Percentiles rank a stretch among this genome's conserved stretches.
Conservation (phyloP, 1,284 basidiomycete genomes). For the Macrocybe sp. region DNA sequence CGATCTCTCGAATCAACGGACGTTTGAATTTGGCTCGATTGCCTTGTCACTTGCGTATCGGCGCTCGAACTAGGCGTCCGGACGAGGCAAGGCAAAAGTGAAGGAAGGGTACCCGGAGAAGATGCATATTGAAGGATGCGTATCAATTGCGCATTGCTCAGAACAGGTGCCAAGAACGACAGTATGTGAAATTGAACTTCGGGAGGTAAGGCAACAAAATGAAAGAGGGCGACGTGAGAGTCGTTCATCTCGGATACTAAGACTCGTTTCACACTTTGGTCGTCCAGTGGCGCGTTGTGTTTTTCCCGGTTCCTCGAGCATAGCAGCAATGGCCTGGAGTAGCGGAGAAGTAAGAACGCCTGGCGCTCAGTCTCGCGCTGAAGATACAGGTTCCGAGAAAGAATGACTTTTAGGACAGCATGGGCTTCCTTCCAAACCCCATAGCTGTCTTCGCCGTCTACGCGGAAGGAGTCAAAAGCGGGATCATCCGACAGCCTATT, state of each 20-base stretch:
- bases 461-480: conserved; percentile 7
- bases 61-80: background rate
- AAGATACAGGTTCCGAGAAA: conserved; percentile 45
- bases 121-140: conserved; percentile 55
- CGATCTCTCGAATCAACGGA: conserved; percentile 5
- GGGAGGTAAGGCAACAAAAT: conserved; percentile 43
- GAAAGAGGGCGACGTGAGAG: conserved; percentile 7
- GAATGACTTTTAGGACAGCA: conserved; percentile 31
- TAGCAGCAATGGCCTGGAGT: conserved; percentile 47
- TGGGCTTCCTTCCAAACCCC: conserved; percentile 32
- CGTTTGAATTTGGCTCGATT: background rate
- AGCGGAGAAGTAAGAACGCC: conserved; percentile 46
- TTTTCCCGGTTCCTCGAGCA: conserved; percentile 8
- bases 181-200: conserved; percentile 60
- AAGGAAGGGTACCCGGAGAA: conserved; percentile 49
- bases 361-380: conserved; percentile 42
- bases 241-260: conserved; percentile 5
- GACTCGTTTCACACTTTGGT: background rate
- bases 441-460: conserved; percentile 1
- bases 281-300: no score
- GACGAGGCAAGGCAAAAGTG: conserved; percentile 23
- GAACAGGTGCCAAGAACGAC: conserved; percentile 49
- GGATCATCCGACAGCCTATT: conserved; percentile 29
- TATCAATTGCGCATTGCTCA: conserved; percentile 51
- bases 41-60: background rate